These are phyloP conservation scores for Yamadazyma paraphyllophila DNA, from an alignment of 805 yeast genomes.

Conservation along the genomic window DNA sequence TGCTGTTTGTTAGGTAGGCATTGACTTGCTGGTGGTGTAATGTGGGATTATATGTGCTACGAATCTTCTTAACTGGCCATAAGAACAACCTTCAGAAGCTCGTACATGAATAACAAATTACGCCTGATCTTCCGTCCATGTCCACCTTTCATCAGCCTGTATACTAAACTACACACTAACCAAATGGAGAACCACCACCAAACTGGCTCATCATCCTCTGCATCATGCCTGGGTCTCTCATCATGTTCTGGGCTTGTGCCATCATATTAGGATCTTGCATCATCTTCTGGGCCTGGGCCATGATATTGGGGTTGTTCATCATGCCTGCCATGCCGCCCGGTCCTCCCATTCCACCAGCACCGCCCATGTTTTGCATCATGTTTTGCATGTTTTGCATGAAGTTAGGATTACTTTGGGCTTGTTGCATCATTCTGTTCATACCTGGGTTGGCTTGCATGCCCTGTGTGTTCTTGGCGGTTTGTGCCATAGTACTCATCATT, in stretches of 20 bases:
- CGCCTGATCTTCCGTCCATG: too few species aligned
- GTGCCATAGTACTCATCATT: slow-evolving; percentile 92
- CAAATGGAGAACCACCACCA: slow-evolving; percentile 47
- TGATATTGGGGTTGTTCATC: slow-evolving; percentile 56
- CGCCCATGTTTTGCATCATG: slow-evolving; percentile 61
- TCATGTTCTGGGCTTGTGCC: slow-evolving; percentile 39
- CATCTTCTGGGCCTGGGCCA: slow-evolving; percentile 48
- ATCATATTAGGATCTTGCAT: slow-evolving; percentile 45
- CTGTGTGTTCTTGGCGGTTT: slow-evolving; percentile 40
- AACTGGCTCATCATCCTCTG: slow-evolving; percentile 67
- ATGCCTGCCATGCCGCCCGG: slow-evolving; percentile 55
- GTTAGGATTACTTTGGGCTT: slow-evolving; percentile 50
- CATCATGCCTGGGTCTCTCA: slow-evolving; percentile 67
- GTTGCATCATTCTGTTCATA: slow-evolving; percentile 54
- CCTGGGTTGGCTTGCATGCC: slow-evolving; percentile 32
- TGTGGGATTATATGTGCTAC: too few species aligned
- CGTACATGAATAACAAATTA: too few species aligned
- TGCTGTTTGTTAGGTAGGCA: background rate
- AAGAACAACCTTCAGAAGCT: too few species aligned
- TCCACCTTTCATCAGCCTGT: background rate
- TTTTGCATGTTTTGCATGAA: slow-evolving; percentile 51
- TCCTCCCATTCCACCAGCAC: slow-evolving; percentile 28
- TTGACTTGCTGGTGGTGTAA: too few species aligned
- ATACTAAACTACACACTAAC: background rate
- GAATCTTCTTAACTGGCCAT: too few species aligned